A percentile compares a stretch with the other conserved stretches of the same genome.
phyloP scores from a whole-genome alignment of 345 rosid species.

The Raphanus sativus region DNA sequence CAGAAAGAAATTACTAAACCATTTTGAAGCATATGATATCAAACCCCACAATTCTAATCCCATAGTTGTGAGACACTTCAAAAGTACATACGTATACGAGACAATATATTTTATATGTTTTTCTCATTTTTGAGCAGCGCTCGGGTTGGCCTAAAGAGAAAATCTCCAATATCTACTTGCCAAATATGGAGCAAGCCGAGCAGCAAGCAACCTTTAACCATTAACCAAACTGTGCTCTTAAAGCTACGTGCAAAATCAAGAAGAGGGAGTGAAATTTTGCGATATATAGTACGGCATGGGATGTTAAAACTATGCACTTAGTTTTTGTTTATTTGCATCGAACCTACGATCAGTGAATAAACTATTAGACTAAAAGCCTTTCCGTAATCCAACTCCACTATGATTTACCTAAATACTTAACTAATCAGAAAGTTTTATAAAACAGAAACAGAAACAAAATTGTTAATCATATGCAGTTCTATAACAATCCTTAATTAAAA shows the following conservation, averaged over 20 bases:
- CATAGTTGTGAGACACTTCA: constrained; percentile 1
- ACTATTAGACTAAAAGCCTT: not conserved
- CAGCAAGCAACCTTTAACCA: too few relatives aligned
- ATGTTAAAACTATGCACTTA: not conserved
- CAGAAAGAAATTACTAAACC: not conserved
- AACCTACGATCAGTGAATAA: not conserved
- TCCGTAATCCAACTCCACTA: not conserved
- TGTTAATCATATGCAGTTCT: not conserved
- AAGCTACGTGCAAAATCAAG: not conserved
- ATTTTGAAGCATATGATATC: not conserved
- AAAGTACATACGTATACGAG: not conserved
- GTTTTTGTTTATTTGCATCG: not conserved
- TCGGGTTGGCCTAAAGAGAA: too few relatives aligned
- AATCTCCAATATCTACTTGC: too few relatives aligned
- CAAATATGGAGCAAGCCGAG: too few relatives aligned
- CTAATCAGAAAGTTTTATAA: not conserved
- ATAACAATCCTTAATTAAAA: not conserved
- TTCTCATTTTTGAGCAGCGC: not conserved
- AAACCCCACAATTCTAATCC: not conserved
- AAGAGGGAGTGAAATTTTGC: not conserved
- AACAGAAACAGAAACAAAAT: not conserved
- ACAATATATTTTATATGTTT: not conserved
- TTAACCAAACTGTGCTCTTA: not conserved
- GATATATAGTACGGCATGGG: not conserved
- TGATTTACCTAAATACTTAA: not conserved